Base-by-base conservation (phyloP, 176 grass and related monocot genomes). In the Phoenix dactylifera region DNA sequence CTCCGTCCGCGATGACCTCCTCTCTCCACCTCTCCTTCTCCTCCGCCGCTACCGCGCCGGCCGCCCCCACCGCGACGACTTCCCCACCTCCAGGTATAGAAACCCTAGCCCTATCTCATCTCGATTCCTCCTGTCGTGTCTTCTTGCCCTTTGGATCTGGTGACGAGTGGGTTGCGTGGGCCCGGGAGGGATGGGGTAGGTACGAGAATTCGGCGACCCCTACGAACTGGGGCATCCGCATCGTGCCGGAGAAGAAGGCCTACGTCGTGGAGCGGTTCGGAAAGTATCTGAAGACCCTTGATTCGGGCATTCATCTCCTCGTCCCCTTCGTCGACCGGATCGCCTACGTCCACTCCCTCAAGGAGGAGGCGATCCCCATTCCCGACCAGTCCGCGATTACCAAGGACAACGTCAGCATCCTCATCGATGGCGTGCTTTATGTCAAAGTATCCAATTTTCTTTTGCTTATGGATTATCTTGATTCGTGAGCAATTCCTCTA, bases 361-460 rank as follows among this genome's bases (percentile, higher is more conserved):
- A 97, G 82, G 93, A 97, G 78, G 93, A 97, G 81, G 78, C 93
- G 16, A 92, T 97, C 54, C 87, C 93, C 15, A 97, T 97, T 48
- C 73, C 93, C 15, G 59, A 97, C 77, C 93, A 97, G 59, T 80
- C 79, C 51, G 93, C 93, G 62, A 97, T 97, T 57, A 97, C 93
- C 35, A 97, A 85, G 51, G 93, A 97, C 69, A 97, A 97, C 75
- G 93, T 97, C 49, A 75, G 72, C 22, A 97, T 97, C 48, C 85
- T 80, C 30, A 97, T 97, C 54, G 87, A 91, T 55, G 79, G 93
- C 26, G 87, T 97, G 1, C 82, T 97, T 44, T 97, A 97, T n/a
- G 81, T 97, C 52, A 97, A 92, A 87, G 93, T 97, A 63, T 48
- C 48, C 24, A 4, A 28, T 54, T 51, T 50, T 17, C 52, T 58